Evolutionary conservation across 345 rosid species (phyloP).

Genomic region (Erodium maritimum): DNA sequence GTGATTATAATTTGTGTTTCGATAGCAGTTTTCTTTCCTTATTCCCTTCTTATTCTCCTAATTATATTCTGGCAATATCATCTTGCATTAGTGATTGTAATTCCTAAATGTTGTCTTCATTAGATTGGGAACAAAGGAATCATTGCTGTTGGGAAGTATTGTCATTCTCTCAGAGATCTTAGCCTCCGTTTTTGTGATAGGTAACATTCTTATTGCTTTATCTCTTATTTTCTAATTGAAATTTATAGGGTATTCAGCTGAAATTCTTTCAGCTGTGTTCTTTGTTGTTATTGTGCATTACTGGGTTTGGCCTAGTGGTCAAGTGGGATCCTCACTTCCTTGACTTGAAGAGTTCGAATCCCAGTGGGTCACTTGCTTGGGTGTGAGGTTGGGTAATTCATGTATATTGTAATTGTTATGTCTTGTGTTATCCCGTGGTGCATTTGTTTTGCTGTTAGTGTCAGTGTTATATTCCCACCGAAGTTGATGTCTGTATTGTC

Average conservation of each 20-base stretch:
- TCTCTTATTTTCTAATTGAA: not conserved
- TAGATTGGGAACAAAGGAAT: conserved; percentile 83
- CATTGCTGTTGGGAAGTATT: conserved; percentile 62
- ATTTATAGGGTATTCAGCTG: not conserved
- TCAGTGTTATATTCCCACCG: too few relatives aligned
- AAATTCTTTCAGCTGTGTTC: not conserved
- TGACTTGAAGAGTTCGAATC: too few relatives aligned
- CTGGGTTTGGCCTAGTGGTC: too few relatives aligned
- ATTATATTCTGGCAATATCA: not conserved
- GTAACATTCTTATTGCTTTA: conserved; percentile 20
- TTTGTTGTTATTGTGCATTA: too few relatives aligned
- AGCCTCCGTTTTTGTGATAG: conserved; percentile 83
- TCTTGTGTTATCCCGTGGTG: too few relatives aligned
- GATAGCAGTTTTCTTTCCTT: not conserved
- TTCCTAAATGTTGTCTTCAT: conserved; percentile 2
- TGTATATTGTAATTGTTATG: too few relatives aligned
- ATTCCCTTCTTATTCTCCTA: too few relatives aligned
- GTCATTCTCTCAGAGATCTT: conserved; percentile 65
- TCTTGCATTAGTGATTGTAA: not conserved
- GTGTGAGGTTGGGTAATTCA: too few relatives aligned
- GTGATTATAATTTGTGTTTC: not conserved
- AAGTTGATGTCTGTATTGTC: too few relatives aligned
- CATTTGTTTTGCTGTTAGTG: too few relatives aligned
- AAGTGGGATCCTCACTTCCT: too few relatives aligned
- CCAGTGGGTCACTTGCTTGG: too few relatives aligned